These are phyloP conservation scores for Elaeagnus macrophylla DNA, from an alignment of 306 rosid genomes.

Conservation along the genomic window DNA sequence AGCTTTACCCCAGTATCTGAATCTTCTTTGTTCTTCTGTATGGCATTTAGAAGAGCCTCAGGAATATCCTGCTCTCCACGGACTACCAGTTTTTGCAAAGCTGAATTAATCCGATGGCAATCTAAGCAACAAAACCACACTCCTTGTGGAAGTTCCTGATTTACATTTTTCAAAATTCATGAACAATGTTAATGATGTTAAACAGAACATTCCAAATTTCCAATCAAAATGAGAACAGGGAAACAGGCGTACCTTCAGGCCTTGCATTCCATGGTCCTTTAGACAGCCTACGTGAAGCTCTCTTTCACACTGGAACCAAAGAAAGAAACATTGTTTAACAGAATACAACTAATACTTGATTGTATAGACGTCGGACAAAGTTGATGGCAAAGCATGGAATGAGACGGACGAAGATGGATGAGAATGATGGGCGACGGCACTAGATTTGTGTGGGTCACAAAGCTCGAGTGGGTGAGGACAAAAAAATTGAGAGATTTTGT, in stretches of 20 bases:
- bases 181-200: not conserved
- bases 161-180: constrained; percentile 1
- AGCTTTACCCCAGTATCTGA: constrained; percentile 16
- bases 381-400: too few species aligned
- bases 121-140: constrained; percentile 62
- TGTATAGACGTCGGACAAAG: too few species aligned
- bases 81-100: constrained; percentile 41
- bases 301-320: constrained; percentile 53
- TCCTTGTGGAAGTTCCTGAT: constrained; percentile 64
- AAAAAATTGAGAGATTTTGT: too few species aligned
- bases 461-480: too few species aligned
- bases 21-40: constrained; percentile 37
- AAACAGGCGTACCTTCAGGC: constrained; percentile 39
- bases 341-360: constrained; percentile 1
- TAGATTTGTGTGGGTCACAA: too few species aligned
- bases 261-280: constrained; percentile 50
- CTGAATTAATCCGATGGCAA: constrained; percentile 34
- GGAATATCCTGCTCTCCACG: constrained; percentile 45
- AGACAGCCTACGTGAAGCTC: constrained; percentile 76
- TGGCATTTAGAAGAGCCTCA: constrained; percentile 31
- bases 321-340: not conserved
- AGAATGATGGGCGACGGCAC: too few species aligned
- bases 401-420: too few species aligned
- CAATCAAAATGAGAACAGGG: not conserved
- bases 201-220: not conserved